phyloP scores from a whole-genome alignment of 1,139 yeast genomes.

The Protomyces lactucae-debilis region DNA sequence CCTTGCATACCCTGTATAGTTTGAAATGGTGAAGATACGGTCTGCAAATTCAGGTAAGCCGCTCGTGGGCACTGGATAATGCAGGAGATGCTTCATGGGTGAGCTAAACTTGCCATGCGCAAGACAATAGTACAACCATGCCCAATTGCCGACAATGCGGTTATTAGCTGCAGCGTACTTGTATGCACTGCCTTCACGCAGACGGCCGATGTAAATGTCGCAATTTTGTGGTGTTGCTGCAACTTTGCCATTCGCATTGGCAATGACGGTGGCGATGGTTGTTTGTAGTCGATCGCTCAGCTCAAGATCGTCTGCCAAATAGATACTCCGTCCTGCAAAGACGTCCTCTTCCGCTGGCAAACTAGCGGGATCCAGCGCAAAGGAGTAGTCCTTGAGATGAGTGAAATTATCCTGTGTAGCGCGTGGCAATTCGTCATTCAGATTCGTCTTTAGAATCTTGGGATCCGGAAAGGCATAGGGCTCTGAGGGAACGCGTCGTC shows the following conservation, averaged over 20 bases:
- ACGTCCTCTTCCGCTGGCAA: slow-evolving; percentile 31
- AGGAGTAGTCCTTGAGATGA: slow-evolving; percentile 1
- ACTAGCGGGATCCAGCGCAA: neutral
- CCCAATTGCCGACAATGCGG: slow-evolving; percentile 56
- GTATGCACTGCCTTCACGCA: slow-evolving; percentile 56
- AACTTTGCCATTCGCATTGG: slow-evolving; percentile 44
- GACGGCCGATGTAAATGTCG: slow-evolving; percentile 64
- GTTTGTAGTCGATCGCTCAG: slow-evolving; percentile 38
- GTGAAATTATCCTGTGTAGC: slow-evolving; percentile 8
- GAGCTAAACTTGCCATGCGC: slow-evolving; percentile 52
- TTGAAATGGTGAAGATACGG: slow-evolving; percentile 61
- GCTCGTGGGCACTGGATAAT: slow-evolving; percentile 60
- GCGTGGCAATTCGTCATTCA: slow-evolving; percentile 4
- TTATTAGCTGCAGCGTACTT: slow-evolving; percentile 38
- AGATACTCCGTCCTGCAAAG: slow-evolving; percentile 38
- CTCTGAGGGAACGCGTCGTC: slow-evolving; percentile 50
- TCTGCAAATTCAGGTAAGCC: slow-evolving; percentile 53
- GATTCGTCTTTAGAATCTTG: slow-evolving; percentile 24
- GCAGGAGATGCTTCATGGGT: slow-evolving; percentile 58
- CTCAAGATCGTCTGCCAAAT: slow-evolving; percentile 39
- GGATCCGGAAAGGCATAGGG: slow-evolving; percentile 49
- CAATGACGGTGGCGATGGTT: slow-evolving; percentile 41
- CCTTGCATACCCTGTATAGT: slow-evolving; percentile 81
- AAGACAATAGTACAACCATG: slow-evolving; percentile 69
- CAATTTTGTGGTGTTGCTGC: slow-evolving; percentile 41